A percentile compares a stretch with the other conserved stretches of the same genome.
These are phyloP conservation scores for Medicago truncatula DNA, from an alignment of 306 rosid species.

Conservation along the genomic window DNA sequence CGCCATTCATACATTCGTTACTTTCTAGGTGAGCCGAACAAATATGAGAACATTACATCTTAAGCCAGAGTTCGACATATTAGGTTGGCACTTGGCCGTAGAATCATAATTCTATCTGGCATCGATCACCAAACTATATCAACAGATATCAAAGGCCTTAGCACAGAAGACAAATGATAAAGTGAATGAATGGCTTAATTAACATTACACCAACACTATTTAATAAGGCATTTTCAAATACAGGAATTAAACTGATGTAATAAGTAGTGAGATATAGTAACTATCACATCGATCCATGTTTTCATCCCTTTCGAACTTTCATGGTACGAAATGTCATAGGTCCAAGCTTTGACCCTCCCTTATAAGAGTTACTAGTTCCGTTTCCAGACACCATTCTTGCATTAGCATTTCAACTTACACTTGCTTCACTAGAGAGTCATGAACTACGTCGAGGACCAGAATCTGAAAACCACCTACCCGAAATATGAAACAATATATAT, in stretches of 20 bases:
- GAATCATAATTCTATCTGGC: constrained; percentile 17
- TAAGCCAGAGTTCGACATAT: constrained; percentile 25
- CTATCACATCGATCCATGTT: constrained; percentile 80
- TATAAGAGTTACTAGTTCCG: constrained; percentile 73
- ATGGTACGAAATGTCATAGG: constrained; percentile 76
- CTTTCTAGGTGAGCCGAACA: no score
- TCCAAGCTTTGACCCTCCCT: constrained; percentile 81
- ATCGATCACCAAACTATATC: constrained; percentile 38
- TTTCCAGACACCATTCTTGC: constrained; percentile 63
- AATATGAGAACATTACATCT: no score
- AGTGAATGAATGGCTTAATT: constrained; percentile 12
- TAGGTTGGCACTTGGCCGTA: constrained; percentile 1
- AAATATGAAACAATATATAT: constrained; percentile 52
- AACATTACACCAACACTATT: constrained; percentile 16
- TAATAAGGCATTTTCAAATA: constrained; percentile 25
- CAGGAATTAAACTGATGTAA: constrained; percentile 18
- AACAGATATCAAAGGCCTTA: constrained; percentile 25
- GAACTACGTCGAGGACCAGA: constrained; percentile 96
- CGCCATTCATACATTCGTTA: no score
- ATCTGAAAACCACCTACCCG: constrained; percentile 93
- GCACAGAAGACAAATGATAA: constrained; percentile 28
- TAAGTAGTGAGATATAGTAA: constrained; percentile 19
- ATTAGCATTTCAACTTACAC: constrained; percentile 62
- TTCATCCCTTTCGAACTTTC: constrained; percentile 79
- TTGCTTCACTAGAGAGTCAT: constrained; percentile 77